Conservation (phyloP, 2,329 filamentous ascomycete species). For the Coccinonectria pachysandricola region DNA sequence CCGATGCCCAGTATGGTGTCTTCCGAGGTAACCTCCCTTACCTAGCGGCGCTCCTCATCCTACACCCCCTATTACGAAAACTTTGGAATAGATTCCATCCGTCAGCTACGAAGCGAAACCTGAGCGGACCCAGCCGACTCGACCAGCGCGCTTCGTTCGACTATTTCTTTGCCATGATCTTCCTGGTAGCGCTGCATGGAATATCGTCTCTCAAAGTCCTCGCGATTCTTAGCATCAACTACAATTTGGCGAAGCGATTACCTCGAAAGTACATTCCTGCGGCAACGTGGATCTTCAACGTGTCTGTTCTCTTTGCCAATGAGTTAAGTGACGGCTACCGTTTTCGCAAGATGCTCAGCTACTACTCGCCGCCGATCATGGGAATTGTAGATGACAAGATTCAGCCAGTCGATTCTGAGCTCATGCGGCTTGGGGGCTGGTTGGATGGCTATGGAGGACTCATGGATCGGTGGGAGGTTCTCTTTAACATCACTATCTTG, state of each 20-base stretch:
- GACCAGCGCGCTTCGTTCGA: conserved; percentile 73
- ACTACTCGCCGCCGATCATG: conserved; percentile 31
- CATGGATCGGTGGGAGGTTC: conserved; percentile 87
- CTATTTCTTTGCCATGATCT: conserved; percentile 67
- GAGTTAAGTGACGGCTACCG: conserved; percentile 73
- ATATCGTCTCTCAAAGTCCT: conserved; percentile 77
- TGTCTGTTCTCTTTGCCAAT: conserved; percentile 78
- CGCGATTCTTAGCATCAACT: conserved; percentile 71
- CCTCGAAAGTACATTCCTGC: conserved; percentile 61
- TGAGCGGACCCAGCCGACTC: conserved; percentile 46
- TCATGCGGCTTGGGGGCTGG: conserved; percentile 55
- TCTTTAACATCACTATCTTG: conserved; percentile 92
- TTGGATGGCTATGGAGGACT: conserved; percentile 75
- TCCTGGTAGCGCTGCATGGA: conserved; percentile 72
- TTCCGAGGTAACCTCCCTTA: conserved; percentile 83
- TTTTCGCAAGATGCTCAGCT: conserved; percentile 50
- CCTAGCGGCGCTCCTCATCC: conserved; percentile 59
- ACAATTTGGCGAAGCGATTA: conserved; percentile 61
- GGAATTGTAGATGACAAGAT: conserved; percentile 17
- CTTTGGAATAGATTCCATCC: conserved; percentile 52
- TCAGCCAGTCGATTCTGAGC: conserved; percentile 24
- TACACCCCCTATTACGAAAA: conserved; percentile 71
- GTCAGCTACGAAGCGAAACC: conserved; percentile 19
- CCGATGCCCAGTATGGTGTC: conserved; percentile 75
- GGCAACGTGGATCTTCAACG: conserved; percentile 84